These are phyloP conservation scores for Agaricales sp. DNA, from an alignment of 1,284 basidiomycete species.

Conservation along the genomic window DNA sequence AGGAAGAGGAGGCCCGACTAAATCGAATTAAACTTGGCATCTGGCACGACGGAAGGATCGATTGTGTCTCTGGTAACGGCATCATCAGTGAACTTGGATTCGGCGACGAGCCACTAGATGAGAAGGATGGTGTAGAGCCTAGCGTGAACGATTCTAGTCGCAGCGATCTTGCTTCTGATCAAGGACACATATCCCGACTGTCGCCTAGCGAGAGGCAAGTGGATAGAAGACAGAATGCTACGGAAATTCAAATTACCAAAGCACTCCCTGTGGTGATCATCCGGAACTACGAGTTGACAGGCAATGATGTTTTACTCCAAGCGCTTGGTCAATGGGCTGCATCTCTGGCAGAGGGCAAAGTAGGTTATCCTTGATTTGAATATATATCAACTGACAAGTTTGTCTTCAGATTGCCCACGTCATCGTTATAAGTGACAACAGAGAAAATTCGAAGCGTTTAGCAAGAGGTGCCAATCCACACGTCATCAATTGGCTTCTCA, in stretches of 20 bases:
- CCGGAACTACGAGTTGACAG: slow-evolving; percentile 64
- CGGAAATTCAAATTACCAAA: slow-evolving; percentile 40
- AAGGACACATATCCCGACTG: background rate
- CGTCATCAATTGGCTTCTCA: background rate
- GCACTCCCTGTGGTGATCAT: slow-evolving; percentile 81
- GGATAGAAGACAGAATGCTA: slow-evolving; percentile 22
- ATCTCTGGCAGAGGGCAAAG: slow-evolving; percentile 69
- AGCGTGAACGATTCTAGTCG: no score
- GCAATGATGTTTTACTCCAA: slow-evolving; percentile 64
- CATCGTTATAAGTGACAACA: slow-evolving; percentile 84
- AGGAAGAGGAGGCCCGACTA: slow-evolving; percentile 26
- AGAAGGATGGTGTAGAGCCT: slow-evolving; percentile 22
- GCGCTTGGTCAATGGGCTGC: slow-evolving; percentile 85
- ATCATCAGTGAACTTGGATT: slow-evolving; percentile 76
- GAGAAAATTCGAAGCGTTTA: slow-evolving; percentile 77
- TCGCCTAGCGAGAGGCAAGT: slow-evolving; percentile 14
- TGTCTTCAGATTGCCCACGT: slow-evolving; percentile 73
- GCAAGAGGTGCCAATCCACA: slow-evolving; percentile 66
- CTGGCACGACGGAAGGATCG: slow-evolving; percentile 78
- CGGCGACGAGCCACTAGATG: slow-evolving; percentile 52
- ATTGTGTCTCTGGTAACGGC: slow-evolving; percentile 75
- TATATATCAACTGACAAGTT: slow-evolving; percentile 9
- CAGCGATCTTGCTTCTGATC: background rate
- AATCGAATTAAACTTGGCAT: slow-evolving; percentile 42
- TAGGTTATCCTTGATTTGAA: slow-evolving; percentile 16